These are phyloP conservation scores for Sporothrix luriei DNA, from an alignment of 2,329 filamentous ascomycete genomes.

Conservation along the genomic window DNA sequence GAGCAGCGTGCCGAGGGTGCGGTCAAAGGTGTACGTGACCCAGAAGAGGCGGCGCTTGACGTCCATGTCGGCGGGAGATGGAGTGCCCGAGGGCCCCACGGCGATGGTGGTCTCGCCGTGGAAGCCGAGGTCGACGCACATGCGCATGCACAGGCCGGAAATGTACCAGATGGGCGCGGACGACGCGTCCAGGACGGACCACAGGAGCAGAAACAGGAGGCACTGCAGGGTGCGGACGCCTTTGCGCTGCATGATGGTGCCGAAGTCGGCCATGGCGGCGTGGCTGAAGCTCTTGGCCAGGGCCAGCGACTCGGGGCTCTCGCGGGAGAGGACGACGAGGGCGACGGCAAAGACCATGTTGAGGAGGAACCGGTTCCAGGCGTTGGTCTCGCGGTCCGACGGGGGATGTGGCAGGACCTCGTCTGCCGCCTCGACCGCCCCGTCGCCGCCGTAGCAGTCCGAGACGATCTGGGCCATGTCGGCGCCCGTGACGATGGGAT, in stretches of 20 bases:
- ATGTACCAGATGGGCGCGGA: slow-evolving; percentile 39
- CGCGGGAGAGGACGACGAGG: slow-evolving; percentile 34
- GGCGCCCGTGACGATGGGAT: slow-evolving; percentile 36
- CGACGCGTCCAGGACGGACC: slow-evolving; percentile 35
- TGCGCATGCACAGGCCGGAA: slow-evolving; percentile 37
- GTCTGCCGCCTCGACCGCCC: too few species aligned
- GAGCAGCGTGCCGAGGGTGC: slow-evolving; percentile 37
- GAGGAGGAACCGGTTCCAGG: slow-evolving; percentile 36
- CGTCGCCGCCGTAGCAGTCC: slow-evolving; percentile 22
- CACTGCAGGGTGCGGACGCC: slow-evolving; percentile 37
- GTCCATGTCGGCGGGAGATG: slow-evolving; percentile 20
- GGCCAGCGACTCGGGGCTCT: slow-evolving; percentile 35
- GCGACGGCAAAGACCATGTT: slow-evolving; percentile 37
- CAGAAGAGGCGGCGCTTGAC: slow-evolving; percentile 38
- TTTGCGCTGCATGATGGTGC: slow-evolving; percentile 36
- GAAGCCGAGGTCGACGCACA: slow-evolving; percentile 38
- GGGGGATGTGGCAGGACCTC: too few species aligned
- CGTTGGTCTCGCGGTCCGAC: slow-evolving; percentile 24
- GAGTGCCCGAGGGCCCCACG: not conserved
- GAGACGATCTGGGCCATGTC: slow-evolving; percentile 31
- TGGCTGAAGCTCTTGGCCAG: slow-evolving; percentile 35
- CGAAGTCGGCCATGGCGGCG: slow-evolving; percentile 36
- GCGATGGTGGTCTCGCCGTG: slow-evolving; percentile 36
- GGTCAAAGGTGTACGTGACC: slow-evolving; percentile 39
- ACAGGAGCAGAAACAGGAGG: slow-evolving; percentile 36